These are phyloP conservation scores for Aspergillus hortae DNA, from an alignment of 2,329 filamentous ascomycete genomes.

Conservation along the genomic window DNA sequence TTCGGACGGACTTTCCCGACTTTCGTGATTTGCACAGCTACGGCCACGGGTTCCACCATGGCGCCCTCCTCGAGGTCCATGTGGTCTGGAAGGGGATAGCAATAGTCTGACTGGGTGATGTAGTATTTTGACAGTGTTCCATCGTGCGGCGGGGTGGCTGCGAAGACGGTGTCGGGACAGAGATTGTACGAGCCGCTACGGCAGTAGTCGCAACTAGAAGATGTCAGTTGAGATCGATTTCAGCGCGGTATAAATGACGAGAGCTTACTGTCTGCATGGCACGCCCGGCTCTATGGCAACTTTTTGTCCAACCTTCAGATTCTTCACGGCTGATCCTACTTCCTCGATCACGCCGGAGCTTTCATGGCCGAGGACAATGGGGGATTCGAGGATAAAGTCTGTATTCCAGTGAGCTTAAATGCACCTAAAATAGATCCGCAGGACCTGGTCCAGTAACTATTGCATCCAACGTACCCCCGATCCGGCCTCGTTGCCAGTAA, in stretches of 20 bases:
- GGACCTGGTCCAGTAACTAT: not conserved
- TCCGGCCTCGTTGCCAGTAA: slow-evolving; percentile 43
- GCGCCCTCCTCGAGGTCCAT: slow-evolving; percentile 52
- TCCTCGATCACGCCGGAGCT: slow-evolving; percentile 21
- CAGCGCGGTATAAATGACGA: not conserved
- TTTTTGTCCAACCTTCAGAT: slow-evolving; percentile 20
- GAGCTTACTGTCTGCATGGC: slow-evolving; percentile 34
- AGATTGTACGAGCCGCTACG: slow-evolving; percentile 21
- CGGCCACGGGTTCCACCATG: slow-evolving; percentile 51
- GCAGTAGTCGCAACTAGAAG: slow-evolving; percentile 19
- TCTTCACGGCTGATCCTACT: slow-evolving; percentile 19
- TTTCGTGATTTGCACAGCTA: slow-evolving; percentile 49
- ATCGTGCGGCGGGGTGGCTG: slow-evolving; percentile 49
- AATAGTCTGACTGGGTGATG: slow-evolving; percentile 45
- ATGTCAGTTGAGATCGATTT: not conserved
- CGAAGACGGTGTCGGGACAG: slow-evolving; percentile 48
- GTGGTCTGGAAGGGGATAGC: slow-evolving; percentile 44
- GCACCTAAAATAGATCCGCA: too few species aligned
- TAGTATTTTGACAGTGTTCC: slow-evolving; percentile 52
- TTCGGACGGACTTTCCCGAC: slow-evolving; percentile 39
- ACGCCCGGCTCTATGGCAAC: slow-evolving; percentile 25
- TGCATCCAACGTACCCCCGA: slow-evolving; percentile 27
- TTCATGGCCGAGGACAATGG: slow-evolving; percentile 34
- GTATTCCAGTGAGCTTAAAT: too few species aligned
- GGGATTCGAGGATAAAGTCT: slow-evolving; percentile 44